Evolutionary conservation across 768 basidiomycete species (phyloP).

Genomic region (Lentinula edodes): DNA sequence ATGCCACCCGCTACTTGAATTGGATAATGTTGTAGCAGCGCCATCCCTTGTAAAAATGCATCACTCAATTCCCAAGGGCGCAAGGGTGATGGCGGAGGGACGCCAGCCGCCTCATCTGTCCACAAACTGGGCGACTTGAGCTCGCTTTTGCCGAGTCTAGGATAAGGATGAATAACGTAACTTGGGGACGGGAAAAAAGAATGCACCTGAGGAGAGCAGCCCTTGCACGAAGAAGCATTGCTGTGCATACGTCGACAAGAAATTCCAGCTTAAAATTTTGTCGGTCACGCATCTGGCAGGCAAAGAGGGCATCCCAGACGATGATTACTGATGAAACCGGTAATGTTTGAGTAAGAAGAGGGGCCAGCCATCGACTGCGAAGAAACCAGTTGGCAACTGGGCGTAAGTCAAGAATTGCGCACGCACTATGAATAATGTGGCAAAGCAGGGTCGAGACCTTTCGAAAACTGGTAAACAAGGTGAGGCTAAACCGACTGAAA

Average conservation of each 20-base stretch:
- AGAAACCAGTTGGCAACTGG: constrained; percentile 1
- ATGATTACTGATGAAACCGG: constrained; percentile 53
- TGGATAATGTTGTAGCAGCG: constrained; percentile 62
- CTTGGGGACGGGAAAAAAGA: background rate
- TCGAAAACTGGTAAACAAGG: constrained; percentile 39
- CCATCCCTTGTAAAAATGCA: constrained; percentile 61
- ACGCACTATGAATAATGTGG: constrained; percentile 81
- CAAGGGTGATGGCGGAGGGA: constrained; percentile 36
- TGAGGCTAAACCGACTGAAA: background rate
- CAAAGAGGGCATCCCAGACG: constrained; percentile 71
- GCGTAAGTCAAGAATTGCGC: background rate
- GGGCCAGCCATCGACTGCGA: constrained; percentile 67
- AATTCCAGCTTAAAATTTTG: constrained; percentile 63
- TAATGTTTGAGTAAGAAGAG: constrained; percentile 68
- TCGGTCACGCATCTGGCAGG: constrained; percentile 48
- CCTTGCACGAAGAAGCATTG: constrained; percentile 60
- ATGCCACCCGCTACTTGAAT: constrained; percentile 62
- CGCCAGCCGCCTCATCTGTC: constrained; percentile 35
- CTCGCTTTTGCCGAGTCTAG: constrained; percentile 50
- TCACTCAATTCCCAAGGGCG: constrained; percentile 51
- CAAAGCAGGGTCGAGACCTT: constrained; percentile 62
- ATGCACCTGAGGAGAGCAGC: constrained; percentile 49
- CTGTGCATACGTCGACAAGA: constrained; percentile 64
- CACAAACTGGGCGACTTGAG: constrained; percentile 45
- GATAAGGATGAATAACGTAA: background rate